Conservation (phyloP, 208 protist genomes). For the Leishmania lainsoni region DNA sequence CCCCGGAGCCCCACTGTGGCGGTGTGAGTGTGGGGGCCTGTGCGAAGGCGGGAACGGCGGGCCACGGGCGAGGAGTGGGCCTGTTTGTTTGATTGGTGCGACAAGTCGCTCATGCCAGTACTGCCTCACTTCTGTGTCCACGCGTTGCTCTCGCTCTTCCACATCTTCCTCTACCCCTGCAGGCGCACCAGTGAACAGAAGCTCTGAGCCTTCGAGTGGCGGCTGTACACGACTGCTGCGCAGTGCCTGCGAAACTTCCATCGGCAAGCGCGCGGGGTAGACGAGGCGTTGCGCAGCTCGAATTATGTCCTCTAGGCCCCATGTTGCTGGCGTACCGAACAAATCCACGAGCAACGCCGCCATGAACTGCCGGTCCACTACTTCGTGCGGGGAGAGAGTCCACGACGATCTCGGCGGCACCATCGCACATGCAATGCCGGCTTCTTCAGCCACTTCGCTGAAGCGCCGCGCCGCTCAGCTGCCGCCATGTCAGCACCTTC, state of each 20-base stretch:
- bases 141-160: not conserved
- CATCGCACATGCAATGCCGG: not conserved
- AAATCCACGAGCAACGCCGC: constrained; percentile 9
- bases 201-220: constrained; percentile 18
- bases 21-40: not conserved
- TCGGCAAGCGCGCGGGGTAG: constrained; percentile 11
- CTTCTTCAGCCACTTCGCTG: not conserved
- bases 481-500: not conserved
- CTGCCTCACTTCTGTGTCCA: not conserved
- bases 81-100: not conserved
- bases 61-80: not conserved
- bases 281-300: constrained; percentile 14
- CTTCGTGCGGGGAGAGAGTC: constrained; percentile 6
- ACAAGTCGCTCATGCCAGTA: constrained; percentile 27
- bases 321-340: constrained; percentile 6
- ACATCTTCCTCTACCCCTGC: not conserved
- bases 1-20: not conserved
- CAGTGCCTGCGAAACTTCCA: constrained; percentile 11
- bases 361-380: constrained; percentile 11
- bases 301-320: constrained; percentile 14
- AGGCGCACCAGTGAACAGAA: not conserved
- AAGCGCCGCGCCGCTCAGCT: not conserved
- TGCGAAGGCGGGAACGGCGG: not conserved
- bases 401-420: not conserved
- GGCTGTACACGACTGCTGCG: constrained; percentile 15